Percentiles rank a stretch among this genome's conserved stretches.
phyloP scores from a whole-genome alignment of 495 filamentous ascomycete species.

The Rostrohypoxylon terebratum region DNA sequence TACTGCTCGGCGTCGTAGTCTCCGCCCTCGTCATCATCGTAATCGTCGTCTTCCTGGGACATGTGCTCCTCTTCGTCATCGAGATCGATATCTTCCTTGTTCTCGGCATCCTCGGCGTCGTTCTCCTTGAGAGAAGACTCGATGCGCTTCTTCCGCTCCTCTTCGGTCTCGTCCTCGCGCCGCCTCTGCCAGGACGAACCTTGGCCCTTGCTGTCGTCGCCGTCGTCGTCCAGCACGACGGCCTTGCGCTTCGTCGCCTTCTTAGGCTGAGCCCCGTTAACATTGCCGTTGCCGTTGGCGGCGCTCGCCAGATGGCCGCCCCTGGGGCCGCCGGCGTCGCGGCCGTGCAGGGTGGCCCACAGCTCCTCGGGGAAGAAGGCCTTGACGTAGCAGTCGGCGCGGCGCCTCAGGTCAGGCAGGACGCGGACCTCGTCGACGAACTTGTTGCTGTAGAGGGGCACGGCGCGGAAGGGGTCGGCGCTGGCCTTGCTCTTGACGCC shows the following conservation, averaged over 20 bases:
- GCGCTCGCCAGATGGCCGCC: constrained; percentile 33
- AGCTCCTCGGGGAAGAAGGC: constrained; percentile 66
- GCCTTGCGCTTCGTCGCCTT: constrained; percentile 27
- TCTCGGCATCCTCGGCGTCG: constrained; percentile 55
- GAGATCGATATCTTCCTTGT: constrained; percentile 49
- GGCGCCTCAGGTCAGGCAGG: constrained; percentile 58
- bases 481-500: constrained; percentile 59
- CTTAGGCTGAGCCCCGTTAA: not conserved
- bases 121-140: constrained; percentile 50
- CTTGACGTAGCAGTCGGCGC: constrained; percentile 56
- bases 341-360: constrained; percentile 62
- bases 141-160: constrained; percentile 54
- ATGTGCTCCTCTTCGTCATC: constrained; percentile 61
- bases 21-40: constrained; percentile 61
- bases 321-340: constrained; percentile 46
- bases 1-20: constrained; percentile 68
- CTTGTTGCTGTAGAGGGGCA: constrained; percentile 63
- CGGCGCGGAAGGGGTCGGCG: constrained; percentile 63
- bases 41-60: constrained; percentile 57
- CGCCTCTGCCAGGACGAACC: constrained; percentile 35
- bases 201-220: constrained; percentile 42
- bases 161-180: constrained; percentile 54
- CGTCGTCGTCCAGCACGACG: constrained; percentile 37
- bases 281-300: constrained; percentile 1
- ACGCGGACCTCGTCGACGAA: constrained; percentile 58